Evolutionary conservation across 306 rosid genomes (phyloP).

Genomic region (Acmispon strigosus): DNA sequence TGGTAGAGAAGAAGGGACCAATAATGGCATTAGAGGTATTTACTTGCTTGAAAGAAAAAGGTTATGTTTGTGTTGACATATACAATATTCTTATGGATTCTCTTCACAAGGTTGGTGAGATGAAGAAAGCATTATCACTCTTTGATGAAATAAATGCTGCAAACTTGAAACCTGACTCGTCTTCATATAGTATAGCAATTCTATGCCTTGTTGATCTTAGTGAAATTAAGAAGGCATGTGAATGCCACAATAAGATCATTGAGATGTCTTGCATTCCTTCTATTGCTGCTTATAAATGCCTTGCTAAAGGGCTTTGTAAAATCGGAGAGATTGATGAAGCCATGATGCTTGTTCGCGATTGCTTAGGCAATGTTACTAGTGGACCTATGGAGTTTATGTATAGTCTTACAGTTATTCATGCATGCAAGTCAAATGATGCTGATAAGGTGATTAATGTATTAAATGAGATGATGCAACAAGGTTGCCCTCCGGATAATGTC

Average conservation of each 20-base stretch:
- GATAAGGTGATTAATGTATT: conserved; percentile 53
- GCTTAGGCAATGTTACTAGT: conserved; percentile 52
- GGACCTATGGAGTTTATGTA: conserved; percentile 76
- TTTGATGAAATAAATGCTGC: conserved; percentile 49
- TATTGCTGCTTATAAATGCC: conserved; percentile 49
- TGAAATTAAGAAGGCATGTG: conserved; percentile 59
- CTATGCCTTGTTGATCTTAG: conserved; percentile 50
- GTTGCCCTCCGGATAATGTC: conserved; percentile 43
- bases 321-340: conserved; percentile 72
- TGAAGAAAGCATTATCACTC: conserved; percentile 48
- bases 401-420: conserved; percentile 56
- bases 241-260: conserved; percentile 56
- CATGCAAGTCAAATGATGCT: conserved; percentile 49
- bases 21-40: conserved; percentile 40
- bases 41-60: conserved; percentile 41
- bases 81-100: conserved; percentile 60
- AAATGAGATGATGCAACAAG: conserved; percentile 71
- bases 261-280: conserved; percentile 73
- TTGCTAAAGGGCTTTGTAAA: conserved; percentile 60
- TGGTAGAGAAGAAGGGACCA: conserved; percentile 49
- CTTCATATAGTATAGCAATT: conserved; percentile 43
- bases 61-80: conserved; percentile 38
- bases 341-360: conserved; percentile 69
- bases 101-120: conserved; percentile 43
- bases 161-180: conserved; percentile 37